Conservation (phyloP, 192 early-diverging fungal genomes). For the Coemansia sp. region DNA sequence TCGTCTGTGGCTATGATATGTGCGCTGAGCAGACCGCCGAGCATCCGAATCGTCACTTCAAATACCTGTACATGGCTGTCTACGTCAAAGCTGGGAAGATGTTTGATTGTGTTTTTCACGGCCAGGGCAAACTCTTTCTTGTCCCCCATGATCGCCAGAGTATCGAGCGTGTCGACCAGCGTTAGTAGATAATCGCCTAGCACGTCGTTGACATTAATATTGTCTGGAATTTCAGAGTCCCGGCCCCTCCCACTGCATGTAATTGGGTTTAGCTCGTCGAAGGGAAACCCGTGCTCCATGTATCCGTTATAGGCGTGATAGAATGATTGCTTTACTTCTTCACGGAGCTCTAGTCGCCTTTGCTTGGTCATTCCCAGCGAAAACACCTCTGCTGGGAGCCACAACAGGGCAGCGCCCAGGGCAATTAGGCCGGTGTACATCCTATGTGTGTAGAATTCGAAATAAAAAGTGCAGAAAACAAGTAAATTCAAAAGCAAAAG, state of each 20-base stretch:
- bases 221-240: conserved; percentile 60
- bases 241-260: conserved; percentile 71
- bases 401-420: neutral
- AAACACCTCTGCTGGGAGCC: conserved; percentile 7
- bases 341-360: conserved; percentile 27
- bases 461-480: too few relatives aligned
- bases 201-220: conserved; percentile 78
- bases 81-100: conserved; percentile 67
- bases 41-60: conserved; percentile 87
- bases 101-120: conserved; percentile 58
- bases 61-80: conserved; percentile 93
- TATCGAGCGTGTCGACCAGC: conserved; percentile 89
- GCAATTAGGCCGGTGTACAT: too few relatives aligned
- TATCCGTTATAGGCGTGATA: conserved; percentile 78
- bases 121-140: conserved; percentile 61
- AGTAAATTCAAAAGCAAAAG: too few relatives aligned
- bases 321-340: conserved; percentile 52
- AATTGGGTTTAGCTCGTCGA: conserved; percentile 89
- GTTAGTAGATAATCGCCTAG: conserved; percentile 91
- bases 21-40: conserved; percentile 86
- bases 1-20: conserved; percentile 79
- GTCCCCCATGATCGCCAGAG: conserved; percentile 74
- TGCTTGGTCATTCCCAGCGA: conserved; percentile 31
- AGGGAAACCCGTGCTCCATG: conserved; percentile 80
- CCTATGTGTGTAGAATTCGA: too few relatives aligned